Evolutionary conservation across 148 eudicot genomes (phyloP).

Genomic region (Chenopodium suecicum): DNA sequence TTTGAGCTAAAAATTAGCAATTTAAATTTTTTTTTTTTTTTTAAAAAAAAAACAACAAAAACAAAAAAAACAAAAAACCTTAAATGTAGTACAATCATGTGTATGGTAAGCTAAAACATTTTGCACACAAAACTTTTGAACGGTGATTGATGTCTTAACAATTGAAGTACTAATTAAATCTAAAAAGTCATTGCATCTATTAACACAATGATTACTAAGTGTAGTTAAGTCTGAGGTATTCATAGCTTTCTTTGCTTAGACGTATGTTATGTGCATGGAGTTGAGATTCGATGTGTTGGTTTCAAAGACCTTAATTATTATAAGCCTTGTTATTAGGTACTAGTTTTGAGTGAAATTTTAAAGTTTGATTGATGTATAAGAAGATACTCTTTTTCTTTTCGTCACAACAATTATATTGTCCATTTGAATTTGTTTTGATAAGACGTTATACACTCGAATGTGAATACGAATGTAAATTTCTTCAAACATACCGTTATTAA

Average conservation of each 20-base stretch:
- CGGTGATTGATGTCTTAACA: background rate
- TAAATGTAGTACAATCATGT: too few relatives aligned
- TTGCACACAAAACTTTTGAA: background rate
- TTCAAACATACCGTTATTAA: background rate
- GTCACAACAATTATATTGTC: background rate
- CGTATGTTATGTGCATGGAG: background rate
- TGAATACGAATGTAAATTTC: background rate
- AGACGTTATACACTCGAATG: background rate
- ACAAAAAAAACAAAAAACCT: too few relatives aligned
- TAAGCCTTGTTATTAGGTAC: background rate
- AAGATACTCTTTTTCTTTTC: background rate
- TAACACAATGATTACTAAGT: background rate
- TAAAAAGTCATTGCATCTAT: background rate
- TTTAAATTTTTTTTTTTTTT: too few relatives aligned
- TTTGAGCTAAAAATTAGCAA: too few relatives aligned
- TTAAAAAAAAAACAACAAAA: too few relatives aligned
- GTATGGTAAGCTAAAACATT: background rate
- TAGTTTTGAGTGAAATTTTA: background rate
- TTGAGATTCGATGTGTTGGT: background rate
- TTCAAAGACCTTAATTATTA: conserved; percentile 1
- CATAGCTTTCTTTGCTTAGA: background rate
- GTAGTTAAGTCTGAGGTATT: background rate
- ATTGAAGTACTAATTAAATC: background rate
- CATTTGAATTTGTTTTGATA: background rate
- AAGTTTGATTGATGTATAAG: background rate